phyloP scores from a whole-genome alignment of 1,284 basidiomycete genomes.

The Ganoderma boninense region DNA sequence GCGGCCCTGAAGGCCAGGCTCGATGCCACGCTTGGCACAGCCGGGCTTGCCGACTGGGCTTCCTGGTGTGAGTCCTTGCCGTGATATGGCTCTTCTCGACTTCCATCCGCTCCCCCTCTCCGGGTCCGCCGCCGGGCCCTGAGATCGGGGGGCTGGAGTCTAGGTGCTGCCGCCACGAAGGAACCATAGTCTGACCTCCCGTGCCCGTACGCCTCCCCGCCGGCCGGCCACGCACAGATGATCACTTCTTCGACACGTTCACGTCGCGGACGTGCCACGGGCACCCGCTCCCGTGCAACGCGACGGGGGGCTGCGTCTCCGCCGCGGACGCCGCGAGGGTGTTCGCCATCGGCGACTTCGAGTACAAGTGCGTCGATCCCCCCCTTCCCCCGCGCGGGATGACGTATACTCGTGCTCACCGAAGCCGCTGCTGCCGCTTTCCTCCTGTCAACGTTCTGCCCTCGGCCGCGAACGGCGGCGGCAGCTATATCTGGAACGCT shows the following conservation, averaged over 20 bases:
- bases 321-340: conserved; percentile 53
- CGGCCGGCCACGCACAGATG: conserved; percentile 36
- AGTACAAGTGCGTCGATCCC: conserved; percentile 54
- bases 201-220: no score
- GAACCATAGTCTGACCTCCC: conserved; percentile 13
- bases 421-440: neutral
- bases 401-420: neutral
- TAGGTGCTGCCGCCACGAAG: neutral
- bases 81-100: conserved; percentile 4
- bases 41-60: conserved; percentile 53
- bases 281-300: conserved; percentile 58
- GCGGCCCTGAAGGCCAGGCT: conserved; percentile 50
- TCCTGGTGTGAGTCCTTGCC: conserved; percentile 46
- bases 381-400: neutral
- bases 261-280: conserved; percentile 57
- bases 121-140: conserved; percentile 4
- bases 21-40: conserved; percentile 55
- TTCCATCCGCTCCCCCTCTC: neutral
- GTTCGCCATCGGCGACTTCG: conserved; percentile 54
- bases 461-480: neutral
- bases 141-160: neutral
- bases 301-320: conserved; percentile 52
- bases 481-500: conserved; percentile 61
- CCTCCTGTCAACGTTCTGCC: no score
- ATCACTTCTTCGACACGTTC: conserved; percentile 59